Percentiles rank a stretch among this genome's conserved stretches.
phyloP scores from a whole-genome alignment of 352 stramenopile genomes.

The Globisporangium nodosum region DNA sequence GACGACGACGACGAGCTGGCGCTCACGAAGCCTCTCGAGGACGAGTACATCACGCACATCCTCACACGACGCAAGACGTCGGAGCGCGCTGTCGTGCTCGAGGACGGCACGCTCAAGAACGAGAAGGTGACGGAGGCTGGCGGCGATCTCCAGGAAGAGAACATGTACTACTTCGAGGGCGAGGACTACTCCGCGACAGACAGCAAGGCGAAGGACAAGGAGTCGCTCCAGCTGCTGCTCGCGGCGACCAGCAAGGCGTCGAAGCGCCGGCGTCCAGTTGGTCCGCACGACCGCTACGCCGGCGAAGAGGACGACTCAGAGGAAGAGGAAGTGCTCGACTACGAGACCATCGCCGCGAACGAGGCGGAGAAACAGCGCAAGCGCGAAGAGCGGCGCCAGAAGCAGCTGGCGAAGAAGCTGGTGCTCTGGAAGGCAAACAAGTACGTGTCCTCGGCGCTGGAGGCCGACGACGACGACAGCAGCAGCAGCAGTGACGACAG shows the following conservation, averaged over 20 bases:
- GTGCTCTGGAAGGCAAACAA: conserved; percentile 54
- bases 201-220: conserved; percentile 31
- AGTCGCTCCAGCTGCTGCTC: conserved; percentile 35
- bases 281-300: conserved; percentile 19
- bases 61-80: conserved; percentile 18
- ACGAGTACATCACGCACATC: conserved; percentile 54
- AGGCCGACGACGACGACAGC: not conserved
- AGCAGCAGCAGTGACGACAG: conserved; percentile 8
- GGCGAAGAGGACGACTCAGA: conserved; percentile 34
- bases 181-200: conserved; percentile 56
- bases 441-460: conserved; percentile 48
- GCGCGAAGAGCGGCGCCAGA: conserved; percentile 35
- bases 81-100: conserved; percentile 5
- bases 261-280: conserved; percentile 22
- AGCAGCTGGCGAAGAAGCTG: conserved; percentile 40
- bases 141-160: conserved; percentile 61
- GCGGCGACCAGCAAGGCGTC: conserved; percentile 11
- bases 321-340: conserved; percentile 25
- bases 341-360: conserved; percentile 19
- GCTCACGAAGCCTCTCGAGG: conserved; percentile 41
- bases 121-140: conserved; percentile 47
- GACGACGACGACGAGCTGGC: conserved; percentile 21
- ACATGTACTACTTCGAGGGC: conserved; percentile 85
- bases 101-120: conserved; percentile 26
- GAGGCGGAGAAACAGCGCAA: conserved; percentile 35